Evolutionary conservation across 495 filamentous ascomycete species (phyloP), one percentile per base, ranked within the genome.

Genomic region (Penicillium paxilli): DNA sequence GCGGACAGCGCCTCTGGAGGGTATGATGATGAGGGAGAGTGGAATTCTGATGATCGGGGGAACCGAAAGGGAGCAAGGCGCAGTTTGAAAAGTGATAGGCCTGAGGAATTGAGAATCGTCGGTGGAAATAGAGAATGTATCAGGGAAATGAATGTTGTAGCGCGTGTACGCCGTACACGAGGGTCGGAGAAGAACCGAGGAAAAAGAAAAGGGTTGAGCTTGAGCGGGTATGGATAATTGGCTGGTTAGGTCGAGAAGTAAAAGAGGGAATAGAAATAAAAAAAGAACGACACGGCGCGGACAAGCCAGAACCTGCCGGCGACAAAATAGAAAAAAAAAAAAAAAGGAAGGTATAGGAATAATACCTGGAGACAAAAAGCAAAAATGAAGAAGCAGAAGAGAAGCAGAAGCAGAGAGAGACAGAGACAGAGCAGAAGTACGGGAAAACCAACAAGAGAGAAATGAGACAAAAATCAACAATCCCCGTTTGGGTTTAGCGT

Each of bases 391-490:
- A 10, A 7, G 37, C 37, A 21, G 16, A 25, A 8, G 28, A 32
- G 2, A 6, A 14, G 12, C n/a, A 11, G 24, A 47, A 16, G 44
- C 42, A 50, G 24, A 49, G 45, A 45, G 47, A 45, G 52, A 50
- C 32, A 37, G 33, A 53, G 35, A 32, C 19, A 47, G n/a, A 9
- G 17, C 9, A 20, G 14, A 55, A 55, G 45, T 9, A 48, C 25
- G 28, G 50, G 32, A 47, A 38, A 19, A 12, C 24, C 58, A 17
- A 46, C 19, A 11, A 55, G 53, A 47, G 44, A 46, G 37, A 28
- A 46, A 60, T 55, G 61, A 62, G 57, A 64, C 55, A 67, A 67
- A 57, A 62, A 67, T 60, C 60, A 69, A 69, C 60, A 67, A 32
- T 44, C 23, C 58, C 52, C 40, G 48, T 62, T 62, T 37, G 58